Percentiles rank a stretch among this genome's conserved stretches.
Evolutionary conservation across 129 eudicot genomes (phyloP).

Genomic region (Smallanthus sonchifolius): DNA sequence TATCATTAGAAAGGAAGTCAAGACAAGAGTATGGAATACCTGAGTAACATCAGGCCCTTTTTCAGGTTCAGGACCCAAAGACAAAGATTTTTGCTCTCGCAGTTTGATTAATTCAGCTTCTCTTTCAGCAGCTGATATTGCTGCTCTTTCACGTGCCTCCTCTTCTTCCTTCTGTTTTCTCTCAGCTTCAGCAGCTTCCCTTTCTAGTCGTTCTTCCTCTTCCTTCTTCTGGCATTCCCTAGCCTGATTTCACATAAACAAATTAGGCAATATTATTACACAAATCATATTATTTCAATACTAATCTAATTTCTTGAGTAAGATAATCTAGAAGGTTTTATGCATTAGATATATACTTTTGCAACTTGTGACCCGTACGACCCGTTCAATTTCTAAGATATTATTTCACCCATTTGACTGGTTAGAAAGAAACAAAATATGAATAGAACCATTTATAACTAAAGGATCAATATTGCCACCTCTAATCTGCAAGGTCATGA

Average conservation of each 20-base stretch:
- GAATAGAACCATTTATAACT: background rate
- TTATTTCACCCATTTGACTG: background rate
- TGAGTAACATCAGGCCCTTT: conserved; percentile 90
- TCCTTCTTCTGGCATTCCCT: conserved; percentile 84
- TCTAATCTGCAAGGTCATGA: background rate
- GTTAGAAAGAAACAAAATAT: background rate
- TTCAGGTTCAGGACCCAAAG: conserved; percentile 90
- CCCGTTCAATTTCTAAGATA: background rate
- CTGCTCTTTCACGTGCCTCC: conserved; percentile 83
- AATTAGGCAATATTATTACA: conserved; percentile 1
- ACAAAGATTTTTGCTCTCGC: conserved; percentile 65
- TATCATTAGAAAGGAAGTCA: background rate
- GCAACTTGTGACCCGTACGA: background rate
- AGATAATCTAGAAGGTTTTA: background rate
- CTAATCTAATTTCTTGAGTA: background rate
- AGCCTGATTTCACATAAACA: conserved; percentile 48
- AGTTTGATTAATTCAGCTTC: conserved; percentile 72
- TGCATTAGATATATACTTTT: background rate
- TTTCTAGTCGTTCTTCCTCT: conserved; percentile 73
- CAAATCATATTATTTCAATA: background rate
- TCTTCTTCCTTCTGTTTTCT: conserved; percentile 82
- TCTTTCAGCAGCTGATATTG: conserved; percentile 91
- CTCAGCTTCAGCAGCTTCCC: conserved; percentile 95
- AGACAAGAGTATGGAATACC: conserved; percentile 38
- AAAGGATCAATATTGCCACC: background rate